These are phyloP conservation scores for Plasmopara viticola DNA, from an alignment of 352 stramenopile genomes.

Conservation along the genomic window DNA sequence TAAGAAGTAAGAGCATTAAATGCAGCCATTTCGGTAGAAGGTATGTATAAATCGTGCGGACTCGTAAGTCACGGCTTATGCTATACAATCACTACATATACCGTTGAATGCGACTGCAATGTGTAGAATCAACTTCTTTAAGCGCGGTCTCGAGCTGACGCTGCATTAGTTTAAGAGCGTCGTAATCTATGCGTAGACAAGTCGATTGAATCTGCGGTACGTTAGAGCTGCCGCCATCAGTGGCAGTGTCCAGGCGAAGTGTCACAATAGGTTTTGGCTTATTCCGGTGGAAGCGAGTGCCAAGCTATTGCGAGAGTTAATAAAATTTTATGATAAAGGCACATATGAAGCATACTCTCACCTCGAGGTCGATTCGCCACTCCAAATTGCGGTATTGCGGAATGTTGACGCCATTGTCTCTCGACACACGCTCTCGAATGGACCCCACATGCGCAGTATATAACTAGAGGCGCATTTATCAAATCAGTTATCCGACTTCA, in stretches of 20 bases:
- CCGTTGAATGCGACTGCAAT: conserved; percentile 64
- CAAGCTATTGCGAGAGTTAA: conserved; percentile 29
- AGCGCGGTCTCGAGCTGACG: conserved; percentile 58
- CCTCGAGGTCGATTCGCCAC: conserved; percentile 81
- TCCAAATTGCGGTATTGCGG: conserved; percentile 59
- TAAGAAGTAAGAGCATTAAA: conserved; percentile 15
- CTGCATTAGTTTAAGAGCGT: conserved; percentile 58
- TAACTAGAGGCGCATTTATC: conserved; percentile 22
- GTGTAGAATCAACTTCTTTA: conserved; percentile 60
- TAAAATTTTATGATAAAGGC: not conserved
- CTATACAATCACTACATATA: conserved; percentile 42
- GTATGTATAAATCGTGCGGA: too few species aligned
- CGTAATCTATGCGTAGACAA: conserved; percentile 57
- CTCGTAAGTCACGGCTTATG: not conserved
- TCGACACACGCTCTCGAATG: conserved; percentile 47
- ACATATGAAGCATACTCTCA: conserved; percentile 7
- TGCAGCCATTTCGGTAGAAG: not conserved
- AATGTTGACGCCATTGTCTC: conserved; percentile 34
- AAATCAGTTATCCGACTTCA: too few species aligned
- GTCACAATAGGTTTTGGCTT: conserved; percentile 63
- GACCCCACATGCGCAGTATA: conserved; percentile 39
- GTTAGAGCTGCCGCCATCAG: conserved; percentile 11
- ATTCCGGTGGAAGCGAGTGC: conserved; percentile 54
- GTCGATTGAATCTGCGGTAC: conserved; percentile 28
- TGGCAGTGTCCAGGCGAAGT: conserved; percentile 47